Conservation (phyloP, 345 rosid species). For the Trapa bicornis region DNA sequence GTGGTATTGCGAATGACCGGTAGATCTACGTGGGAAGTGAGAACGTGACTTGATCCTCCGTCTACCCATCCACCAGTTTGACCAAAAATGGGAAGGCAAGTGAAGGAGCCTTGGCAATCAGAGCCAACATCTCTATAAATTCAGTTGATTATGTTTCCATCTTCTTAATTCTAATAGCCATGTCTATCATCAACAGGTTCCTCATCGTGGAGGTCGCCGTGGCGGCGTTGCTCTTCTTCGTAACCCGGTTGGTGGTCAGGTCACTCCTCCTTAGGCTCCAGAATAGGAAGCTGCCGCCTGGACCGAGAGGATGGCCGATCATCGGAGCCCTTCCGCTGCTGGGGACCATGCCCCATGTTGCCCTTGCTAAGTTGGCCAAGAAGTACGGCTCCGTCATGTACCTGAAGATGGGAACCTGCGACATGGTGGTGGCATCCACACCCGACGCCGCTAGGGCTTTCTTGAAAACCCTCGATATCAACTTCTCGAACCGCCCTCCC, state of each 20-base stretch:
- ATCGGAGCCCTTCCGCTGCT: constrained; percentile 44
- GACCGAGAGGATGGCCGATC: constrained; percentile 49
- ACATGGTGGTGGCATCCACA: constrained; percentile 48
- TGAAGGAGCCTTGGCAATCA: too few species aligned
- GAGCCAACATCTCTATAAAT: background rate
- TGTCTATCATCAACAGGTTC: background rate
- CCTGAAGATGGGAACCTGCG: constrained; percentile 38
- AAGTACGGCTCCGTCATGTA: constrained; percentile 40
- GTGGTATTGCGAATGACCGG: too few species aligned
- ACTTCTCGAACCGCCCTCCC: constrained; percentile 47
- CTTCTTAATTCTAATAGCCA: background rate
- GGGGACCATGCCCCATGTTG: constrained; percentile 45
- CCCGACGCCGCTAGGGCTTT: constrained; percentile 44
- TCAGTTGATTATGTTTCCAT: background rate
- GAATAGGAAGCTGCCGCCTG: constrained; percentile 23
- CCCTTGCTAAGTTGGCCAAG: constrained; percentile 36
- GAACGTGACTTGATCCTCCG: too few species aligned
- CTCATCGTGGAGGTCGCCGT: constrained; percentile 12
- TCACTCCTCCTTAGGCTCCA: constrained; percentile 5
- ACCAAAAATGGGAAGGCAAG: too few species aligned
- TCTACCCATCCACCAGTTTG: too few species aligned
- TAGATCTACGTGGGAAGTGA: too few species aligned
- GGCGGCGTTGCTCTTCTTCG: constrained; percentile 17
- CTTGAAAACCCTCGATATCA: constrained; percentile 37
- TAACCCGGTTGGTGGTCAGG: constrained; percentile 14